phyloP scores from a whole-genome alignment of 2,329 filamentous ascomycete species.

The Talaromyces islandicus region DNA sequence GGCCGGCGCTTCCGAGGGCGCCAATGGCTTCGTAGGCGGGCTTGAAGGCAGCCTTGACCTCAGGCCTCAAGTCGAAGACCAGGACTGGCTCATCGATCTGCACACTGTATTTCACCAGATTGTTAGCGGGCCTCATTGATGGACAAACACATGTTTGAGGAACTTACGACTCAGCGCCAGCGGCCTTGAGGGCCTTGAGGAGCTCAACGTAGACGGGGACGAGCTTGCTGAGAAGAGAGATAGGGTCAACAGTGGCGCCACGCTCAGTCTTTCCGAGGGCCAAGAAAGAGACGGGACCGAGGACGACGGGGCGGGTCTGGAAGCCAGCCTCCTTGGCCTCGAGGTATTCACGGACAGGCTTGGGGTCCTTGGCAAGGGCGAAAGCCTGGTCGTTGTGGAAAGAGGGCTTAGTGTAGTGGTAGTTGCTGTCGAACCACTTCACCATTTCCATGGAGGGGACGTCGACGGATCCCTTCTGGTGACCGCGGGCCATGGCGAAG shows the following conservation, averaged over 20 bases:
- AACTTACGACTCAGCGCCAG: constrained; percentile 65
- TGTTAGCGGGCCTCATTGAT: background rate
- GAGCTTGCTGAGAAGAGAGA: constrained; percentile 87
- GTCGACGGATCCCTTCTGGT: constrained; percentile 70
- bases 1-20: constrained; percentile 67
- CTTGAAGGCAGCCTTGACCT: constrained; percentile 97
- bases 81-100: constrained; percentile 98
- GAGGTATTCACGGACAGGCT: constrained; percentile 89
- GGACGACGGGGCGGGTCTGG: constrained; percentile 82
- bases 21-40: constrained; percentile 86
- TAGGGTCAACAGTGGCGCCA: constrained; percentile 85
- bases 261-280: constrained; percentile 97
- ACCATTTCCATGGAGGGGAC: constrained; percentile 71
- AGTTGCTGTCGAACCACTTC: constrained; percentile 99
- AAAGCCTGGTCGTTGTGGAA: constrained; percentile 96
- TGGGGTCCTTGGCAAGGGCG: constrained; percentile 79
- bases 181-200: constrained; percentile 85
- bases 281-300: constrained; percentile 96
- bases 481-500: constrained; percentile 99
- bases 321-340: constrained; percentile 98
- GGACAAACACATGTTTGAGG: background rate
- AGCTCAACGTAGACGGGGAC: constrained; percentile 93
- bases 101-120: constrained; percentile 51
- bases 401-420: constrained; percentile 99
- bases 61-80: constrained; percentile 84